phyloP scores from a whole-genome alignment of 352 stramenopile species.

The Pelagophyceae sp. region DNA sequence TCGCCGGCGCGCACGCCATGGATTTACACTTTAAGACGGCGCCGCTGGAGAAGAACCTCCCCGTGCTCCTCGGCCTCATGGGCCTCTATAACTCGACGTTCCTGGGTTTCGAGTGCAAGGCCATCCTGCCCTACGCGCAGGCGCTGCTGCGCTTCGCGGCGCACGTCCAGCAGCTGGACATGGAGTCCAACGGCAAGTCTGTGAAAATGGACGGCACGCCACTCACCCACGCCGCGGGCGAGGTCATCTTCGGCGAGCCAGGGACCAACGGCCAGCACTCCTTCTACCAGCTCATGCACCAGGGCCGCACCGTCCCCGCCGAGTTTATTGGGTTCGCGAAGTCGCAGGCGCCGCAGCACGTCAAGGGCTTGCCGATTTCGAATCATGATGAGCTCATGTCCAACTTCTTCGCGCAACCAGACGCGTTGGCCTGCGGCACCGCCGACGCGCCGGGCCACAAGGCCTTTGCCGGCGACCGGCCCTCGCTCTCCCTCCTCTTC shows the following conservation, averaged over 20 bases:
- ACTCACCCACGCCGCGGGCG: constrained; percentile 82
- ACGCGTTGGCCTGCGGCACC: constrained; percentile 31
- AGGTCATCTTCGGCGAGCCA: constrained; percentile 94
- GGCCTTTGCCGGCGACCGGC: constrained; percentile 78
- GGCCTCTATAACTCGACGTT: constrained; percentile 98
- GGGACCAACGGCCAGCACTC: constrained; percentile 95
- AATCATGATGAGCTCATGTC: constrained; percentile 71
- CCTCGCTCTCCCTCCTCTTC: constrained; percentile 79
- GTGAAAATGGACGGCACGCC: constrained; percentile 82
- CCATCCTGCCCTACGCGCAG: constrained; percentile 78
- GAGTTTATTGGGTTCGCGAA: constrained; percentile 96
- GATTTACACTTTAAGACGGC: constrained; percentile 88
- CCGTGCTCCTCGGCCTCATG: constrained; percentile 89
- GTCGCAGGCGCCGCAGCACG: constrained; percentile 53
- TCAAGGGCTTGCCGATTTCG: constrained; percentile 49
- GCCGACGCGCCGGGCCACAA: constrained; percentile 27
- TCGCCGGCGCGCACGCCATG: constrained; percentile 89
- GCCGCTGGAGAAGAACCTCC: constrained; percentile 83
- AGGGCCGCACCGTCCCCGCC: constrained; percentile 80
- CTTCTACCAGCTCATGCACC: constrained; percentile 99
- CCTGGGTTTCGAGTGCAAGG: constrained; percentile 78
- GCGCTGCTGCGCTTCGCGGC: constrained; percentile 85
- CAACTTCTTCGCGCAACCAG: constrained; percentile 85
- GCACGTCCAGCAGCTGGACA: constrained; percentile 95
- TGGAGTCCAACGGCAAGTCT: constrained; percentile 98